Percentiles rank a stretch among this genome's conserved stretches.
Conservation (phyloP, 345 rosid species). For the Citrus inodora region DNA sequence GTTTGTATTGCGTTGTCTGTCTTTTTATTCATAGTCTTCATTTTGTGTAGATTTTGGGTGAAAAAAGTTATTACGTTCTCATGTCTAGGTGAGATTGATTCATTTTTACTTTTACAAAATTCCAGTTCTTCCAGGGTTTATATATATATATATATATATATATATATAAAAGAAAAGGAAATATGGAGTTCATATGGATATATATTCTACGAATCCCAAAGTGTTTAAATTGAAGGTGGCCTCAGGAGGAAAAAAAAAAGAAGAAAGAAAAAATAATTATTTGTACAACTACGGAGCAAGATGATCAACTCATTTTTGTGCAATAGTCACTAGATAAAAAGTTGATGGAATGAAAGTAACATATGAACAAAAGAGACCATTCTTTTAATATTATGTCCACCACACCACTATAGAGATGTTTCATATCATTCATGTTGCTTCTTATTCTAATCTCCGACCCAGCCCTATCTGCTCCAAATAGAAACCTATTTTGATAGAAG, state of each 20-base stretch:
- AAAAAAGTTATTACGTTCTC: too few species aligned
- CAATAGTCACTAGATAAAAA: constrained; percentile 7
- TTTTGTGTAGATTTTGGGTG: too few species aligned
- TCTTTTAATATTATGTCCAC: background rate
- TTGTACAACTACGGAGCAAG: background rate
- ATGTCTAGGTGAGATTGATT: background rate
- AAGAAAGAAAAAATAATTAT: background rate
- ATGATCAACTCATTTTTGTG: background rate
- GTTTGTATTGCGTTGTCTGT: too few species aligned
- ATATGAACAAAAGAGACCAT: background rate
- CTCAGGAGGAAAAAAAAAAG: background rate
- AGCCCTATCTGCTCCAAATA: background rate
- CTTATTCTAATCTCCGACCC: background rate
- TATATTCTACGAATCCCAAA: background rate
- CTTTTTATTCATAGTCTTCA: too few species aligned
- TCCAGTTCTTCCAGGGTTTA: background rate
- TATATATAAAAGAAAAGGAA: too few species aligned
- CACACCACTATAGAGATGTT: constrained; percentile 6
- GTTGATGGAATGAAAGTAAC: constrained; percentile 6
- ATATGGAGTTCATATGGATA: too few species aligned
- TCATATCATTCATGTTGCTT: background rate
- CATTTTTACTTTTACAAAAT: background rate
- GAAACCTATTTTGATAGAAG: background rate
- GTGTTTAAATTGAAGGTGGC: background rate
- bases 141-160: too few species aligned